These are phyloP conservation scores for Rubroshorea leprosula DNA, from an alignment of 345 rosid genomes.

Conservation along the genomic window DNA sequence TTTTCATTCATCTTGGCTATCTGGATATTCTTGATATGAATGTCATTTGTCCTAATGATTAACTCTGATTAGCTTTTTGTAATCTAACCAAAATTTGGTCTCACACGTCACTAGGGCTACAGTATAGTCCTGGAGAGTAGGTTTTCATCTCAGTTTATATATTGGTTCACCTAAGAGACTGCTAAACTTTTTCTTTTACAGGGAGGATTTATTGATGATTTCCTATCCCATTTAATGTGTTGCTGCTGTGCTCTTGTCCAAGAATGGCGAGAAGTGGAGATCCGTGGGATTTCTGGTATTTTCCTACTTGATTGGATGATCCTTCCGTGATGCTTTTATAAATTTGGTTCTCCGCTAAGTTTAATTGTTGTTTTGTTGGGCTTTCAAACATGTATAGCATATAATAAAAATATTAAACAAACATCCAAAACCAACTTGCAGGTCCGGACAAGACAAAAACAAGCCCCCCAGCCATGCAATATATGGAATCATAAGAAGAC, in stretches of 20 bases:
- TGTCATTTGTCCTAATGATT: no score
- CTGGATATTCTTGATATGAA: no score
- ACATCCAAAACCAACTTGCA: slow-evolving; percentile 22
- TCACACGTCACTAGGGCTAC: no score
- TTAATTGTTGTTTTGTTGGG: no score
- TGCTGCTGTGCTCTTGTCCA: slow-evolving; percentile 99
- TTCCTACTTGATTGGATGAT: neutral
- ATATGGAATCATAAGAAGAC: slow-evolving; percentile 66
- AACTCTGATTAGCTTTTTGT: no score
- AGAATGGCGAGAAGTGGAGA: slow-evolving; percentile 95
- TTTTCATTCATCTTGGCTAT: neutral
- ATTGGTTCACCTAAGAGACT: neutral
- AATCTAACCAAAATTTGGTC: no score
- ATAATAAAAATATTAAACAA: neutral
- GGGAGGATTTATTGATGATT: slow-evolving; percentile 93
- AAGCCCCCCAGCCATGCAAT: slow-evolving; percentile 73
- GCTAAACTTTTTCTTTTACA: slow-evolving; percentile 18
- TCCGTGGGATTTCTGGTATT: slow-evolving; percentile 69
- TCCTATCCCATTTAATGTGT: slow-evolving; percentile 93
- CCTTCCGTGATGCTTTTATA: neutral
- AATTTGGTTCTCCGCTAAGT: neutral
- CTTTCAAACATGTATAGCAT: neutral
- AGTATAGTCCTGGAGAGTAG: no score
- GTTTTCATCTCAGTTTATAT: slow-evolving; percentile 1
- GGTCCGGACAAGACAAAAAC: slow-evolving; percentile 72